These are phyloP conservation scores for Spizellomyces sp. DNA, from an alignment of 192 early-diverging fungal genomes.

Conservation along the genomic window DNA sequence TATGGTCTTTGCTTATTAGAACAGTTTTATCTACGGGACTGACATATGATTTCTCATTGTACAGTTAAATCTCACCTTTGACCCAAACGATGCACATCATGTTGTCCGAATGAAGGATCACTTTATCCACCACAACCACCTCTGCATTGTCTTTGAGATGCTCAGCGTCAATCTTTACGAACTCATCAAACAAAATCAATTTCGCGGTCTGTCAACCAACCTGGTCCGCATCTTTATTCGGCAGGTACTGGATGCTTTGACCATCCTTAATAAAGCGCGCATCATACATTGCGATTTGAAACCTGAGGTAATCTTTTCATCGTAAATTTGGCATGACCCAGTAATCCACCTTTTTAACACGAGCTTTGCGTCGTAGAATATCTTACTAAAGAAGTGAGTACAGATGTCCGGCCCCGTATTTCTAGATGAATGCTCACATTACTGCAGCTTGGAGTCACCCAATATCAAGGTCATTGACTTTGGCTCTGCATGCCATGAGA, in stretches of 20 bases:
- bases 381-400: constrained; percentile 80
- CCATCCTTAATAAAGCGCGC: constrained; percentile 79
- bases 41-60: neutral
- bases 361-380: constrained; percentile 55
- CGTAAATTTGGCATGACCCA: neutral
- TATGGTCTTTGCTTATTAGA: constrained; percentile 25
- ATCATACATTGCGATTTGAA: constrained; percentile 99
- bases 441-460: constrained; percentile 77
- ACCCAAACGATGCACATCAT: constrained; percentile 84
- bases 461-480: constrained; percentile 98
- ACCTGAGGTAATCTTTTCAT: constrained; percentile 64
- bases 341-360: neutral
- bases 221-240: constrained; percentile 89
- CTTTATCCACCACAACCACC: constrained; percentile 90
- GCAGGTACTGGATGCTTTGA: constrained; percentile 92
- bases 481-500: constrained; percentile 95
- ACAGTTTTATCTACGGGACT: neutral
- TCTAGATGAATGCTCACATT: neutral
- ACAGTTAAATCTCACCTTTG: constrained; percentile 87
- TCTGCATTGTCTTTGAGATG: constrained; percentile 97
- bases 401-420: neutral
- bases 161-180: constrained; percentile 97
- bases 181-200: constrained; percentile 96
- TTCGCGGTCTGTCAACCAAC: constrained; percentile 90
- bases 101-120: constrained; percentile 86